Evolutionary conservation across 345 rosid species (phyloP).

Genomic region (Acer yangbiense): DNA sequence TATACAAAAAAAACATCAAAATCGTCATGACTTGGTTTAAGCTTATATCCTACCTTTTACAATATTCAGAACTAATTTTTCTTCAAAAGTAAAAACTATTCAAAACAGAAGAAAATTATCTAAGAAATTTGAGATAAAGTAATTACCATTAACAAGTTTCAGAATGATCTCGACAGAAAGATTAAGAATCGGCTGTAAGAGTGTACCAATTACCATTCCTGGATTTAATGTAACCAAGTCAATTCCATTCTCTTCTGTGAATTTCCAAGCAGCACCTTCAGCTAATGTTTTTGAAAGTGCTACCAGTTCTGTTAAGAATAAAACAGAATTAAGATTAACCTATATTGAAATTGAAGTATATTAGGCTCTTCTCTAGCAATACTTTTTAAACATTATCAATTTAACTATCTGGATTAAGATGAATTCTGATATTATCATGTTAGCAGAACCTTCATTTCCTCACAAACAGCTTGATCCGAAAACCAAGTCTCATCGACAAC

Average conservation of each 20-base stretch:
- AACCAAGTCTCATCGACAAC: constrained; percentile 54
- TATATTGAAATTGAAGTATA: neutral
- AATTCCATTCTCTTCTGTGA: constrained; percentile 40
- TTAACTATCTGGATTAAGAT: neutral
- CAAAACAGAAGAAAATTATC: neutral
- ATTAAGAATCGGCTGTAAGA: constrained; percentile 46
- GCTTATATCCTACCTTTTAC: no score
- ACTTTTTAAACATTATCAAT: neutral
- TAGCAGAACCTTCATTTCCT: constrained; percentile 25
- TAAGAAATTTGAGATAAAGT: neutral
- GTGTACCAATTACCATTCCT: constrained; percentile 42
- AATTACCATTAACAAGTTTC: constrained; percentile 30
- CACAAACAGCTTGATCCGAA: constrained; percentile 40
- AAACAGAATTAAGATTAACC: neutral
- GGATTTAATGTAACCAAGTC: constrained; percentile 45
- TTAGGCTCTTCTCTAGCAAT: neutral
- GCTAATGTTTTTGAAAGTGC: constrained; percentile 44
- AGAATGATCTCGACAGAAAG: constrained; percentile 22
- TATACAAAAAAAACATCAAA: no score
- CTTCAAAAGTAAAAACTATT: neutral
- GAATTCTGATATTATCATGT: neutral
- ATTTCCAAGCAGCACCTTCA: constrained; percentile 50
- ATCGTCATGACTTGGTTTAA: no score
- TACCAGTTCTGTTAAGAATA: constrained; percentile 42
- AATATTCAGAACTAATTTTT: no score